These are phyloP conservation scores for Penicillium occitanis DNA, from an alignment of 2,329 filamentous ascomycete species.

Conservation along the genomic window DNA sequence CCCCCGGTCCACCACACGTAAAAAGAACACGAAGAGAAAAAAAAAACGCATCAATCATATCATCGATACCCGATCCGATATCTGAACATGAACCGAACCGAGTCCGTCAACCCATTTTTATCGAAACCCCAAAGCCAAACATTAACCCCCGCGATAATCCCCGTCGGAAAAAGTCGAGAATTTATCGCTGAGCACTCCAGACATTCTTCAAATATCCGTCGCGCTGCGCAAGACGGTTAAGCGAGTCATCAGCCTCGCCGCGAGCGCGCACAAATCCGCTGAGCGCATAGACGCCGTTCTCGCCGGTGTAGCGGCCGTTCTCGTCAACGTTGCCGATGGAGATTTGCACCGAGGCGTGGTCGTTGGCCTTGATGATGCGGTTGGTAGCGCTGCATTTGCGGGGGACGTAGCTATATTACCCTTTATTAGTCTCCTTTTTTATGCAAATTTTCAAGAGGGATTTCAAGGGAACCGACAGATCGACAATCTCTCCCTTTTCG, in stretches of 20 bases:
- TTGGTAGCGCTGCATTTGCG: slow-evolving; percentile 99
- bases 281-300: slow-evolving; percentile 96
- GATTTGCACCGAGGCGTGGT: slow-evolving; percentile 98
- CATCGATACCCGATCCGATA: slow-evolving; percentile 14
- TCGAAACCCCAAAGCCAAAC: not conserved
- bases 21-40: slow-evolving; percentile 3
- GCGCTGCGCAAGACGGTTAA: slow-evolving; percentile 93
- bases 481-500: slow-evolving; percentile 99
- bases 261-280: slow-evolving; percentile 97
- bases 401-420: slow-evolving; percentile 76
- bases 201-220: slow-evolving; percentile 97
- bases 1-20: not conserved
- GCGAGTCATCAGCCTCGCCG: slow-evolving; percentile 94
- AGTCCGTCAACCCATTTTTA: slow-evolving; percentile 21
- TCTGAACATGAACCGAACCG: slow-evolving; percentile 20
- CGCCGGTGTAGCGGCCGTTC: slow-evolving; percentile 94
- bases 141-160: not conserved
- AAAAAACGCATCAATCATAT: slow-evolving; percentile 18
- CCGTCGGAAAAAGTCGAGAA: slow-evolving; percentile 7
- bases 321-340: slow-evolving; percentile 97
- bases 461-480: slow-evolving; percentile 70
- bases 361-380: slow-evolving; percentile 99
- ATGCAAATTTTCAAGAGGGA: not conserved
- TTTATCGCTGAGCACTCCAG: slow-evolving; percentile 72
- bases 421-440: not conserved